These are phyloP conservation scores for Rutstroemia sp. DNA, from an alignment of 2,329 filamentous ascomycete species.

Conservation along the genomic window DNA sequence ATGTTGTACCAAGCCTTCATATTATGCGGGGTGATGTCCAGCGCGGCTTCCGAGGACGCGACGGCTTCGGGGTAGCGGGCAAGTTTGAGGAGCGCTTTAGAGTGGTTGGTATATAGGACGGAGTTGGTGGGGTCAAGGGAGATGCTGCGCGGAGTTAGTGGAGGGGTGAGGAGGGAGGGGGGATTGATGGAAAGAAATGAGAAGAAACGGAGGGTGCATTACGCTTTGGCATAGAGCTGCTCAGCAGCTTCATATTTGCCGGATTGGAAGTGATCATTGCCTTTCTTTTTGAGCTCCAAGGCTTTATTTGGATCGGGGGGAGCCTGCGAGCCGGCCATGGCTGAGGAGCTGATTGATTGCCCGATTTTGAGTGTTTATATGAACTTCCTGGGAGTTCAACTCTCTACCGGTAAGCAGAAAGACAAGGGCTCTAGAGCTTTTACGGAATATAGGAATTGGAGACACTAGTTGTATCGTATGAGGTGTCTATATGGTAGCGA, in stretches of 20 bases:
- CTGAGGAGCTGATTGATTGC: not conserved
- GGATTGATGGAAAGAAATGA: not conserved
- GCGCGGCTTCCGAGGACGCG: constrained; percentile 67
- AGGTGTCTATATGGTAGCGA: too few relatives aligned
- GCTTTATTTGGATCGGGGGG: constrained; percentile 8
- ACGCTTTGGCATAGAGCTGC: constrained; percentile 65
- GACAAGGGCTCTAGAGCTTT: not conserved
- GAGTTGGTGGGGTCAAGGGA: constrained; percentile 71
- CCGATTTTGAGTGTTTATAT: not conserved
- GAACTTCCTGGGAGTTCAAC: too few relatives aligned
- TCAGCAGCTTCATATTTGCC: constrained; percentile 62
- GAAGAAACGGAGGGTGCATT: constrained; percentile 27
- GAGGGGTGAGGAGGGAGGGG: not conserved
- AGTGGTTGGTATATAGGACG: constrained; percentile 81
- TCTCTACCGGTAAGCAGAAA: not conserved
- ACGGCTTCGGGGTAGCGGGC: constrained; percentile 67
- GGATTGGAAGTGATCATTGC: constrained; percentile 48
- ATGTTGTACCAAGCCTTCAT: constrained; percentile 84
- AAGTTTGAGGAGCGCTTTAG: constrained; percentile 73
- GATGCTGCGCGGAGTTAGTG: constrained; percentile 45
- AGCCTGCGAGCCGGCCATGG: constrained; percentile 21
- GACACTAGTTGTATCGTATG: too few relatives aligned
- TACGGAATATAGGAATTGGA: too few relatives aligned
- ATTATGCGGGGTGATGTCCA: constrained; percentile 37
- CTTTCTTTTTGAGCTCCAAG: constrained; percentile 26